Conservation (phyloP, 2,329 filamentous ascomycete genomes). For the Aureobasidium uvarum region DNA sequence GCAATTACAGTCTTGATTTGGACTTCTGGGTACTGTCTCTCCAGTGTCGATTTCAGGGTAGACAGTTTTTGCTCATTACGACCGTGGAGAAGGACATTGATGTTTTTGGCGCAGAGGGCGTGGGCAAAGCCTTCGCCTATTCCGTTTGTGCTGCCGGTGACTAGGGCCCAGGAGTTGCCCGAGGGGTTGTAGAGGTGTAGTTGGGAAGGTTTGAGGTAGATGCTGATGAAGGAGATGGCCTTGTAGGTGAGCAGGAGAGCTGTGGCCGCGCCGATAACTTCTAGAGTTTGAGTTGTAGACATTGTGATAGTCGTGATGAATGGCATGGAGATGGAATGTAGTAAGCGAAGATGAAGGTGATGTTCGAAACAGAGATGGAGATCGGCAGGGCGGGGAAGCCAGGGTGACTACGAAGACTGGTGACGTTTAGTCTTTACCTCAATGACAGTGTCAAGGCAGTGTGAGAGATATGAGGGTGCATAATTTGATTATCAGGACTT, state of each 20-base stretch:
- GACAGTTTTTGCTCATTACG: slow-evolving; percentile 53
- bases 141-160: slow-evolving; percentile 57
- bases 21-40: slow-evolving; percentile 42
- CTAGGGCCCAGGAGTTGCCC: slow-evolving; percentile 47
- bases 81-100: slow-evolving; percentile 60
- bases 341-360: neutral
- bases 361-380: neutral
- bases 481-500: no score
- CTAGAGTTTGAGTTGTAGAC: neutral
- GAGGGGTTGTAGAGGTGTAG: slow-evolving; percentile 31
- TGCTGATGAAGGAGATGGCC: slow-evolving; percentile 31
- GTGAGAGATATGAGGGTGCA: no score
- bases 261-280: slow-evolving; percentile 8
- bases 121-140: slow-evolving; percentile 54
- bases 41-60: slow-evolving; percentile 43
- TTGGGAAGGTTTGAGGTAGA: slow-evolving; percentile 33
- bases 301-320: neutral
- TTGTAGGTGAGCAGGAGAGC: slow-evolving; percentile 26
- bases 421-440: no score
- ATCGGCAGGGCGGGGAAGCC: slow-evolving; percentile 2
- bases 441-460: no score
- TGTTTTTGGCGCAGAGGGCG: slow-evolving; percentile 53
- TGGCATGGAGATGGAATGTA: neutral
- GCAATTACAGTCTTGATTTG: slow-evolving; percentile 46
- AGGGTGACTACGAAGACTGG: no score